Conservation (phyloP, 192 early-diverging fungal genomes). For the Umbelopsis vinacea region DNA sequence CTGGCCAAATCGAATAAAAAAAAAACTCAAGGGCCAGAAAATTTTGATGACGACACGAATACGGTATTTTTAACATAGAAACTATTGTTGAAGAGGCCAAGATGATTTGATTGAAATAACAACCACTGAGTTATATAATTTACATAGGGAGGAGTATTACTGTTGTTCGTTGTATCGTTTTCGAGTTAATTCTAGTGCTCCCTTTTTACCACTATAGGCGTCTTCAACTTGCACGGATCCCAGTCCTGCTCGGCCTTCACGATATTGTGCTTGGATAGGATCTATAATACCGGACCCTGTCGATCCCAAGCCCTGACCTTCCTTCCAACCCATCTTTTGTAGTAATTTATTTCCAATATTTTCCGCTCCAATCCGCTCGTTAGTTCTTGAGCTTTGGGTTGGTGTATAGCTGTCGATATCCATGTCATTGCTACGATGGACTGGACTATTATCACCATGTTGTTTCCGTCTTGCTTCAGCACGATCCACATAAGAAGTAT, state of each 20-base stretch:
- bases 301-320: conserved; percentile 67
- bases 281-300: conserved; percentile 85
- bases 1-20: conserved; percentile 9
- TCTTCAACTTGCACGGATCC: conserved; percentile 27
- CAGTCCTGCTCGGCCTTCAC: conserved; percentile 49
- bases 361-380: conserved; percentile 54
- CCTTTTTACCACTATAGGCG: neutral
- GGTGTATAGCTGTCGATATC: neutral
- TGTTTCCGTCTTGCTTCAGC: conserved; percentile 25
- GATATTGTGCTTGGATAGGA: conserved; percentile 81
- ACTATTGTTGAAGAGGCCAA: neutral
- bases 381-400: neutral
- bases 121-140: too few species aligned
- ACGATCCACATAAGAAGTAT: conserved; percentile 28
- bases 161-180: neutral
- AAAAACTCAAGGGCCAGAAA: conserved; percentile 21
- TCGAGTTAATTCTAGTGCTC: neutral
- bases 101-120: neutral
- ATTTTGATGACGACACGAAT: conserved; percentile 19
- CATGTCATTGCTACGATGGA: neutral
- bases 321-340: conserved; percentile 73
- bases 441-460: neutral
- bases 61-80: neutral
- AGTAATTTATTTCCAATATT: conserved; percentile 66
- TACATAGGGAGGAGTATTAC: neutral